A percentile compares a stretch with the other conserved stretches of the same genome.
Evolutionary conservation across 1,284 basidiomycete genomes (phyloP).

Genomic region (Cryptococcus amylolentus): DNA sequence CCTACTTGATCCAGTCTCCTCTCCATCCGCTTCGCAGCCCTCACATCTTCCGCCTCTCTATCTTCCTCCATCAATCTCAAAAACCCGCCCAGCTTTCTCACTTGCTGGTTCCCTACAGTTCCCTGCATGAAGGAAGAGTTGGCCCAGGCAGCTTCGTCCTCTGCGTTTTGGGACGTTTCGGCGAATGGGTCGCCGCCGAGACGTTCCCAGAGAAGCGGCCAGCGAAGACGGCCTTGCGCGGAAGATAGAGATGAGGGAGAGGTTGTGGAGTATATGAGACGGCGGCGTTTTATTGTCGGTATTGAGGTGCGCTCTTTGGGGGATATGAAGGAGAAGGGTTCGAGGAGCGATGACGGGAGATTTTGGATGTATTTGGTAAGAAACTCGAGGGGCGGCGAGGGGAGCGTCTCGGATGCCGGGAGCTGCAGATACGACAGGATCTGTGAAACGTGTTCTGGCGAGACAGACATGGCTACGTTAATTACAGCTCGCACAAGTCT

Average conservation of each 20-base stretch:
- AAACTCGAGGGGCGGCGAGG: constrained; percentile 28
- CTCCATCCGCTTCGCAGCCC: constrained; percentile 34
- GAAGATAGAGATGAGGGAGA: neutral
- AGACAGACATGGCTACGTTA: constrained; percentile 6
- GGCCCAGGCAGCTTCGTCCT: constrained; percentile 35
- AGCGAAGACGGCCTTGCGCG: constrained; percentile 32
- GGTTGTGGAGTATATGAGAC: constrained; percentile 29
- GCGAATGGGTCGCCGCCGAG: constrained; percentile 33
- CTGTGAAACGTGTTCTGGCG: constrained; percentile 21
- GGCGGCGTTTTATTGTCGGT: constrained; percentile 34
- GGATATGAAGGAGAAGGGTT: constrained; percentile 24
- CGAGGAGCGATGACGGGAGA: constrained; percentile 28
- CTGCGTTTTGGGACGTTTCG: constrained; percentile 12
- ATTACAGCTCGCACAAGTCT: neutral
- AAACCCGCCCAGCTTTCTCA: constrained; percentile 43
- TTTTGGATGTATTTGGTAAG: constrained; percentile 22
- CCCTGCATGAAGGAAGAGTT: neutral
- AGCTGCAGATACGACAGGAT: constrained; percentile 30
- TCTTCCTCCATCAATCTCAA: constrained; percentile 45
- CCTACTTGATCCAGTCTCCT: constrained; percentile 29
- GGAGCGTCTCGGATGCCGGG: constrained; percentile 15
- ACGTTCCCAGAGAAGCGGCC: constrained; percentile 47
- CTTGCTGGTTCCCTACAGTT: constrained; percentile 20
- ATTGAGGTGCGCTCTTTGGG: constrained; percentile 34
- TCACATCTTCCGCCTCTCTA: constrained; percentile 36